Percentiles rank a stretch among this genome's conserved stretches.
phyloP scores from a whole-genome alignment of 768 basidiomycete genomes.

The Coprinopsis marcescibilis region DNA sequence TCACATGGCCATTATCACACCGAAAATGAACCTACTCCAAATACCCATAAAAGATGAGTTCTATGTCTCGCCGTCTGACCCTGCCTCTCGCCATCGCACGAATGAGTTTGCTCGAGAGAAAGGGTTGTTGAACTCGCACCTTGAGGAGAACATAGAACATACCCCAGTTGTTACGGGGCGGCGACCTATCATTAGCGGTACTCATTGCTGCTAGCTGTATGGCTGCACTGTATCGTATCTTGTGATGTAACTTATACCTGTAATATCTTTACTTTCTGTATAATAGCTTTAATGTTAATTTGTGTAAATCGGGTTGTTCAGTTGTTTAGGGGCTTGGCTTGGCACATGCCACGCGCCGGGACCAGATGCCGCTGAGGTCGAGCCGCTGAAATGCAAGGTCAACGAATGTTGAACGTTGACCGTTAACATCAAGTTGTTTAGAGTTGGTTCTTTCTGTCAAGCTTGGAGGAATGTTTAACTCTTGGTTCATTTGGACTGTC shows the following conservation, averaged over 20 bases:
- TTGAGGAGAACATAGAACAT: conserved; percentile 14
- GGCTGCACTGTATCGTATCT: neutral
- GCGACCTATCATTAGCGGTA: conserved; percentile 11
- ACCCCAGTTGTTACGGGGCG: conserved; percentile 12
- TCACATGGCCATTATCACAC: conserved; percentile 91
- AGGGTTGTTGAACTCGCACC: conserved; percentile 69
- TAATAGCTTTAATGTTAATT: conserved; percentile 1
- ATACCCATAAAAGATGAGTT: conserved; percentile 93
- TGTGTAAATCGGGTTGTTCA: too few relatives aligned
- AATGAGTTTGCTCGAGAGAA: conserved; percentile 85
- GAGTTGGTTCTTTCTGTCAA: neutral
- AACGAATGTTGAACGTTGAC: conserved; percentile 3
- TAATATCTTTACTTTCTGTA: neutral
- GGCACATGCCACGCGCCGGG: too few relatives aligned
- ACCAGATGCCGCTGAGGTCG: too few relatives aligned
- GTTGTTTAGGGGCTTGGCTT: too few relatives aligned
- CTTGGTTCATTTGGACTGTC: conserved; percentile 64
- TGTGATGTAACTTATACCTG: neutral
- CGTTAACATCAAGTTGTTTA: neutral
- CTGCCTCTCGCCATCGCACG: conserved; percentile 58
- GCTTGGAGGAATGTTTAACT: conserved; percentile 35
- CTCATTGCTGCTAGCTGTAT: conserved; percentile 9
- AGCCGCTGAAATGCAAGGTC: neutral
- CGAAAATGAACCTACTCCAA: conserved; percentile 91
- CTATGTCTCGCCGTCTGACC: conserved; percentile 84